Conservation (phyloP, 2,329 filamentous ascomycete genomes). For the Penicillium frequentans region DNA sequence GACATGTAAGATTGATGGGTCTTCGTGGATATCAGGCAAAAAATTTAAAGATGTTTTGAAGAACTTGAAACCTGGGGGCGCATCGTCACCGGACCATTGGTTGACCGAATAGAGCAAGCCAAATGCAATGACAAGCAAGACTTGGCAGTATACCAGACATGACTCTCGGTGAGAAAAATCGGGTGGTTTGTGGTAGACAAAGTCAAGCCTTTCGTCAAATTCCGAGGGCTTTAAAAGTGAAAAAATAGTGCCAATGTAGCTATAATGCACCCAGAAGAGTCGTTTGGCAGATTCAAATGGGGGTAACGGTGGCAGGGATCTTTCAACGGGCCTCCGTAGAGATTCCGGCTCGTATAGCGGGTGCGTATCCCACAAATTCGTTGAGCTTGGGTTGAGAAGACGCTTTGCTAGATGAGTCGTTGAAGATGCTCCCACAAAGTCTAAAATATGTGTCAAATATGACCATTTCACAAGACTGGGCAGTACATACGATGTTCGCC, state of each 20-base stretch:
- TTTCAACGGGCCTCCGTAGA: slow-evolving; percentile 27
- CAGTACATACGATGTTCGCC: slow-evolving; percentile 35
- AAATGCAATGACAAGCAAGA: slow-evolving; percentile 55
- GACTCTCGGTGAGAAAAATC: slow-evolving; percentile 48
- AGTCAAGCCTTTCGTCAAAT: slow-evolving; percentile 49
- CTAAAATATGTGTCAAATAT: slow-evolving; percentile 3
- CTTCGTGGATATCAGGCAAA: slow-evolving; percentile 57
- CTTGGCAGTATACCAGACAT: slow-evolving; percentile 53
- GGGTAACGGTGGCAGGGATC: slow-evolving; percentile 44
- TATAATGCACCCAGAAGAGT: slow-evolving; percentile 54
- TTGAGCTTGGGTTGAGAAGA: slow-evolving; percentile 33
- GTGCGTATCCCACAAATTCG: slow-evolving; percentile 37
- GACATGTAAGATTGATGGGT: slow-evolving; percentile 55
- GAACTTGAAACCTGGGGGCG: slow-evolving; percentile 57
- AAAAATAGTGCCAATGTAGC: slow-evolving; percentile 60
- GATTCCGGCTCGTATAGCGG: slow-evolving; percentile 35
- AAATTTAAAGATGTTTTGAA: slow-evolving; percentile 54
- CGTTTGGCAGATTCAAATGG: slow-evolving; percentile 53
- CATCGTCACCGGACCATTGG: slow-evolving; percentile 53
- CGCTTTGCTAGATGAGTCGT: slow-evolving; percentile 38
- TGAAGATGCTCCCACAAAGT: slow-evolving; percentile 36
- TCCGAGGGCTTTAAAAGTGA: slow-evolving; percentile 50
- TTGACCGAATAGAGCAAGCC: slow-evolving; percentile 60
- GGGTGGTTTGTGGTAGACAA: slow-evolving; percentile 46
- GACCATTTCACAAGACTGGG: neutral